Base-by-base conservation (phyloP, 2,329 filamentous ascomycete species). In the Ophiosphaerella herpotricha region DNA sequence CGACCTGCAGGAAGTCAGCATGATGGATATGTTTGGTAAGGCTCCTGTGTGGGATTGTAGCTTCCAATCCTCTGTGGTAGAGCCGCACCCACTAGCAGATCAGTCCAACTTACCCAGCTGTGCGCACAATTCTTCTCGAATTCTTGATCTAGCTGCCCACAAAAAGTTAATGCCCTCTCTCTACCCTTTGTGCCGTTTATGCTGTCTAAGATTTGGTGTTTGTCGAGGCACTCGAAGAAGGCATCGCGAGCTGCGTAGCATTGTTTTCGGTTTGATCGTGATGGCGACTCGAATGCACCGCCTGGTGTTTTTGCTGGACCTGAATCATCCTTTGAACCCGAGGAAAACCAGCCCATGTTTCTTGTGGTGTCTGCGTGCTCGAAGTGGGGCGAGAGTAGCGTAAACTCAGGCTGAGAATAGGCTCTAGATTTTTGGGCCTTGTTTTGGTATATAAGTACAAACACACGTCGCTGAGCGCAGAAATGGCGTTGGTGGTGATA, bases 181-280 rank as follows among this genome's bases (percentile, higher is more conserved):
- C 78, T 81, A 49, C 81, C 81, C 53, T 81, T 80, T 59, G 81
- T 83, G 50, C 75, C 70, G 57, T 75, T 78, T 51, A 90, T 79
- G 43, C 84, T 83, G 74, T 99, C 92, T 58, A 96, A 73, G 61
- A 99, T 93, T 68, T 82, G 78, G 78, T 91, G 82, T 59, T 82
- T 82, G 75, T 97, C 91, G 39, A 99, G 82, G 69, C 94, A 99
- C 59, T 80, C 77, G 75, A 96, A 97, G 81, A 94, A 97, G 56
- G 77, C 76, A 77, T 99, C 94, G 61, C 94, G 86, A 39, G 89
- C 86, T 66, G 91, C 88, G 89, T 93, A 99, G 84, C 94, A 99
- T 68, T 83, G 80, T 64, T 85, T 81, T 67, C 94, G 87, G 73
- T 92, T 89, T 57, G 82, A 84, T 58, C 93, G 87, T 69, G 90